Percentiles rank a stretch among this genome's conserved stretches.
These are phyloP conservation scores for Clavulina sp. DNA, from an alignment of 768 basidiomycete species.

Conservation along the genomic window DNA sequence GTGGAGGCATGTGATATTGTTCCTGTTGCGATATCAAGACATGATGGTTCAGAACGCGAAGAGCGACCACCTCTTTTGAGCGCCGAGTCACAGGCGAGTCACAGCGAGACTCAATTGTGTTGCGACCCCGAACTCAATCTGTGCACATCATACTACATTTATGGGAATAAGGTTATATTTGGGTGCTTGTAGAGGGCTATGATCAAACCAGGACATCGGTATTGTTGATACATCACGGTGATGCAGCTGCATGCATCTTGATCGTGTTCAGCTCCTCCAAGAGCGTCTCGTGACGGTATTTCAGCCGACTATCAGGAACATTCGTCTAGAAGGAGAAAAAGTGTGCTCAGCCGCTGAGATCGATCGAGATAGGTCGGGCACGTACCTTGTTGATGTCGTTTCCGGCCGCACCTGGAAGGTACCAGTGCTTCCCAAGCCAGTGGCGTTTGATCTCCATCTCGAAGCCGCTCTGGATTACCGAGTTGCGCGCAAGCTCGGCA, in stretches of 20 bases:
- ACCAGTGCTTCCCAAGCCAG: slow-evolving; percentile 90
- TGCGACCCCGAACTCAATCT: no score
- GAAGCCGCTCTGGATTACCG: slow-evolving; percentile 90
- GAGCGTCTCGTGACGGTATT: slow-evolving; percentile 82
- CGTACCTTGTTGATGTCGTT: slow-evolving; percentile 90
- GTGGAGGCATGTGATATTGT: slow-evolving; percentile 2
- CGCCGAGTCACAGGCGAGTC: no score
- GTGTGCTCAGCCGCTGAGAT: not conserved
- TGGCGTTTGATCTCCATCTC: slow-evolving; percentile 97
- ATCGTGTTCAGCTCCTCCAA: slow-evolving; percentile 71
- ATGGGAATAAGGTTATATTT: no score
- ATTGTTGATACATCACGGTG: no score
- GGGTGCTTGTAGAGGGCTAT: no score
- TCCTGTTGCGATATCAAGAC: no score
- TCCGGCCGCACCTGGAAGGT: slow-evolving; percentile 77
- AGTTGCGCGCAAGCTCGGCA: slow-evolving; percentile 96
- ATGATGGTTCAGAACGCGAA: no score
- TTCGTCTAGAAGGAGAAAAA: slow-evolving; percentile 50
- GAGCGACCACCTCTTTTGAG: no score
- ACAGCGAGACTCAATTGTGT: no score
- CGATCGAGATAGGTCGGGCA: not conserved
- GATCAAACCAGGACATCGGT: no score
- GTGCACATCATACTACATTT: no score
- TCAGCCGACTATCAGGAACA: slow-evolving; percentile 78
- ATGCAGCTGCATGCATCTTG: no score